Base-by-base conservation (phyloP, 345 rosid genomes). In the Trapa bicornis region DNA sequence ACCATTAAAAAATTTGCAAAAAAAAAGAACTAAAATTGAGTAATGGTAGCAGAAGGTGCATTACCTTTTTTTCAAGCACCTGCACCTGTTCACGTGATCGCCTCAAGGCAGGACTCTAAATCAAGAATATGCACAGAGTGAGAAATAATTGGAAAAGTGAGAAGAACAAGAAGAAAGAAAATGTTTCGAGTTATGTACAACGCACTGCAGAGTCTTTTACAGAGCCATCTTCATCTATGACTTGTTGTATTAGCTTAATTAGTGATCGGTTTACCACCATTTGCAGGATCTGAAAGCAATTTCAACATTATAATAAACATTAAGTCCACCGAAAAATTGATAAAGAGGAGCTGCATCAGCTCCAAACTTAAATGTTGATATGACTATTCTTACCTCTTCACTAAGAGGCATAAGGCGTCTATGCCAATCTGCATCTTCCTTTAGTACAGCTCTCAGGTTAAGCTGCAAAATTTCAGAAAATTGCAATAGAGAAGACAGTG, bases 161-260 rank as follows among this genome's bases (percentile, higher is more conserved):
- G 0, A 41, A 41, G 43, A 3, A 41, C 4, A 41, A 41, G 43
- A 8, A 41, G 7, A 41, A 41, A 41, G 7, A n/a, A n/a, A 63
- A 22, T n/a, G 33, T 29, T 16, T 58, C 14, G 6, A 58, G 63
- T 11, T 4, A 72, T 4, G 69, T 69, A 74, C 72, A 76, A 78
- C 92, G 71, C 75, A 90, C 97, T 63, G 97, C 95, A 1, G 97
- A 87, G 77, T 93, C 92, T 77, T 86, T 90, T 67, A 88, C 83
- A 60, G 82, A 75, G 61, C 96, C 97, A 80, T 90, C 89, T 77
- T 77, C 89, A 65, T 88, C 95, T 48, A 93, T 75, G 73, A 83
- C 82, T 77, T 77, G 86, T 66, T 77, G 82, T 74, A 93, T 86
- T 72, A 66, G 73, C 79, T 77, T 86, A 37, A 86, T 72, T 61